phyloP scores from a whole-genome alignment of 2,329 filamentous ascomycete genomes.

The Hymenoscyphus scutula region DNA sequence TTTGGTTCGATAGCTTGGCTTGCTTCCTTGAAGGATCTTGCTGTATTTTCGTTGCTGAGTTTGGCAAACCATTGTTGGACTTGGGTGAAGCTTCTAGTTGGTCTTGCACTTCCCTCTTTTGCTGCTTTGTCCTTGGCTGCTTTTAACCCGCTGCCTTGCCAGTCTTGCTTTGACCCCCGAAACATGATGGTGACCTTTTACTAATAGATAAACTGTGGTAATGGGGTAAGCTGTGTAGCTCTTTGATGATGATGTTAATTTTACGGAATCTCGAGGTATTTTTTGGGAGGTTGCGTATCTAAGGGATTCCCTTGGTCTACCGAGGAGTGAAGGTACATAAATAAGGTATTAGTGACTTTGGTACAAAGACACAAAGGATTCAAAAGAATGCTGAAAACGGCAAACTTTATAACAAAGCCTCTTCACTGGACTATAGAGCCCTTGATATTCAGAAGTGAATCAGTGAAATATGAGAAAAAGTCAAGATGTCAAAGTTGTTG shows the following conservation, averaged over 20 bases:
- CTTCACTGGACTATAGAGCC: too few relatives aligned
- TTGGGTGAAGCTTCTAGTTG: background rate
- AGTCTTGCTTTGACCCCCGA: background rate
- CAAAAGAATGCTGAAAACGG: background rate
- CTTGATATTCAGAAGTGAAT: too few relatives aligned
- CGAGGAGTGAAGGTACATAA: background rate
- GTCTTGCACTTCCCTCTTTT: background rate
- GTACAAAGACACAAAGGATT: background rate
- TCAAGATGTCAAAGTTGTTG: too few relatives aligned
- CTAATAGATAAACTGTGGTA: background rate
- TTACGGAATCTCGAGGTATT: background rate
- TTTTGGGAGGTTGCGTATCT: background rate
- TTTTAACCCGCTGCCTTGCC: background rate
- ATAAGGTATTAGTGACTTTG: background rate
- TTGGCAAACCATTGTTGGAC: conserved; percentile 1
- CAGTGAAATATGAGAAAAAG: too few relatives aligned
- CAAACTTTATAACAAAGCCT: background rate
- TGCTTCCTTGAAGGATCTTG: background rate
- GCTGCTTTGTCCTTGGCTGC: background rate
- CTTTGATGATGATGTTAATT: too few relatives aligned
- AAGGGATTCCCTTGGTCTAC: background rate
- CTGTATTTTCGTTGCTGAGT: background rate
- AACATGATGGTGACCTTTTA: background rate
- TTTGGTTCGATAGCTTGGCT: background rate
- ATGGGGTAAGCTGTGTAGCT: background rate